phyloP scores from a whole-genome alignment of 257 asterid species.

The Cinchona pubescens region DNA sequence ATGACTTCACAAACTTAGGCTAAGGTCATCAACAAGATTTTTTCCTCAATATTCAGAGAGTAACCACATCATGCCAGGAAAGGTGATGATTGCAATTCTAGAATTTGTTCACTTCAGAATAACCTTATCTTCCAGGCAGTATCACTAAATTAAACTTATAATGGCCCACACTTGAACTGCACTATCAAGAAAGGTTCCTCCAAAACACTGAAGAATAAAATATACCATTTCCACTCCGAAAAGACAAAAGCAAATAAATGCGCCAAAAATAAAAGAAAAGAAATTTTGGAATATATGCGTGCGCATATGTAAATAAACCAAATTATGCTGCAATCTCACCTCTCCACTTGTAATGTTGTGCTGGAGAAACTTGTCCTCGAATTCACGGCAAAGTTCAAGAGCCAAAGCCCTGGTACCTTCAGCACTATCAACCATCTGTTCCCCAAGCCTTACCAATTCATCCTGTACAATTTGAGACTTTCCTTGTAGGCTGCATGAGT shows the following conservation, averaged over 20 bases:
- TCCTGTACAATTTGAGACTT: constrained; percentile 94
- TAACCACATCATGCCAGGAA: background rate
- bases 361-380: constrained; percentile 98
- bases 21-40: background rate
- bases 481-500: constrained; percentile 79
- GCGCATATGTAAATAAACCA: background rate
- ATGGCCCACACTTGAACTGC: too few relatives aligned
- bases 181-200: background rate
- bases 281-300: background rate
- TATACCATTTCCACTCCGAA: background rate
- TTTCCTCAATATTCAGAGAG: background rate
- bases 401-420: constrained; percentile 98
- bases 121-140: background rate
- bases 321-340: constrained; percentile 37
- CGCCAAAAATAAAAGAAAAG: too few relatives aligned
- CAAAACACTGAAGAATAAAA: background rate
- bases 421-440: constrained; percentile 79
- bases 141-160: background rate
- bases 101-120: background rate
- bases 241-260: background rate
- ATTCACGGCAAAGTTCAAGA: constrained; percentile 97
- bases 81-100: background rate
- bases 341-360: constrained; percentile 90
- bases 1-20: background rate
- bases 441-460: constrained; percentile 91